Base-by-base conservation (phyloP, 805 yeast species). In the Candida railenensis region DNA sequence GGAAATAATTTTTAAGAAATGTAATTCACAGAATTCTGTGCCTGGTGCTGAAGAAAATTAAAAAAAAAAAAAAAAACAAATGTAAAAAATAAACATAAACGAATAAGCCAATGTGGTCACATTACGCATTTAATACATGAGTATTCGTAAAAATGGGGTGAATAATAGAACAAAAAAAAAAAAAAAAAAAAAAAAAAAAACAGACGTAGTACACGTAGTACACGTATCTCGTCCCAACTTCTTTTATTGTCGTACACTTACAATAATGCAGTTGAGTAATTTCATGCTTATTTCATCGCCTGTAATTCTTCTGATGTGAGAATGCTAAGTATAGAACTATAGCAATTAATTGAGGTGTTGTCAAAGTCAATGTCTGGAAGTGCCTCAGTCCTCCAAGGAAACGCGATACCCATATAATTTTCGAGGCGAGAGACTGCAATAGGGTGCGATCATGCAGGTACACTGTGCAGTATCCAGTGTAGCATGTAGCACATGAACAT, bases 391-490 rank as follows among this genome's bases (percentile, higher is more conserved):
- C 4, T 40, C 16, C 20, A 15, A n/a, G 43, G 21, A 12, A 16
- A 25, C 34, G 34, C 34, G 34, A 20, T n/a, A n/a, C 30, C 30
- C 11, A 11, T 25, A 5, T 11, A 25, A 25, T 5, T 16, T 25
- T 25, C 30, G 42, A 25, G 40, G 40, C 34, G 33, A 25, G 20
- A 9, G 2, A 15, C 12, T 42, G 40, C 40, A 3, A 9, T n/a
- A 34, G 16, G 40, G 40, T 22, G 40, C n/a, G 3, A 5, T 34
- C 30, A 34, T 34, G 40, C 45, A 34, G 45, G 40, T 36, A 36
- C 45, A 36, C 3, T 42, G 33, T 42, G 40, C 45, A 36, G 45
- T 15, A 4, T 40, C 34, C 36, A 33, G 36, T 14, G 30, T 11
- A 5, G 11, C 11, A 25, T 25, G 30, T 25, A 14, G 36, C 36